phyloP scores from a whole-genome alignment of 164 flowering plant genomes.

The Annona cherimola region DNA sequence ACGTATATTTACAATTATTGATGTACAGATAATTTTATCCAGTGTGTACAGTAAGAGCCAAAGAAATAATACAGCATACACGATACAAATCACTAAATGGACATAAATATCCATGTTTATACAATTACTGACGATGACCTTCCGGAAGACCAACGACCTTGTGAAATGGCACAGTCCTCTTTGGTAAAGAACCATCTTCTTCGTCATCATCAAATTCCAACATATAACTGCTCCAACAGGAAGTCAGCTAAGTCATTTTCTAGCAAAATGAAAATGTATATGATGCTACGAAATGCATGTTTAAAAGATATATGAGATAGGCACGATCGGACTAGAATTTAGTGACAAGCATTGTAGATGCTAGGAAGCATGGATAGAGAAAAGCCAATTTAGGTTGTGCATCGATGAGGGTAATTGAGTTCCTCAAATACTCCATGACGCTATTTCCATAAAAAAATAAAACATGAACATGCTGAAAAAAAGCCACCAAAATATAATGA shows the following conservation, averaged over 20 bases:
- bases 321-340: too few relatives aligned
- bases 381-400: too few relatives aligned
- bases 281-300: background rate
- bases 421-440: too few relatives aligned
- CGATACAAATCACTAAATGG: background rate
- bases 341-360: too few relatives aligned
- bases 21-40: background rate
- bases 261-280: background rate
- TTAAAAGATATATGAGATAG: too few relatives aligned
- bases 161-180: conserved; percentile 70
- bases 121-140: conserved; percentile 70
- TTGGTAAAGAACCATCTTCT: conserved; percentile 93
- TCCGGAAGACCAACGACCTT: conserved; percentile 84
- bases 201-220: conserved; percentile 96
- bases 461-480: too few relatives aligned
- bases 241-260: background rate
- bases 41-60: background rate
- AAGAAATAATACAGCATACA: background rate
- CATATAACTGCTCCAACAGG: conserved; percentile 46
- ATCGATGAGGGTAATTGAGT: too few relatives aligned
- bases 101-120: too few relatives aligned
- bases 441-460: too few relatives aligned
- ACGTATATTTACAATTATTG: too few relatives aligned
- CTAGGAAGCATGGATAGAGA: too few relatives aligned
- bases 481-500: too few relatives aligned